A percentile compares a stretch with the other conserved stretches of the same genome.
Conservation (phyloP, 345 rosid species). For the Angophora floribunda region DNA sequence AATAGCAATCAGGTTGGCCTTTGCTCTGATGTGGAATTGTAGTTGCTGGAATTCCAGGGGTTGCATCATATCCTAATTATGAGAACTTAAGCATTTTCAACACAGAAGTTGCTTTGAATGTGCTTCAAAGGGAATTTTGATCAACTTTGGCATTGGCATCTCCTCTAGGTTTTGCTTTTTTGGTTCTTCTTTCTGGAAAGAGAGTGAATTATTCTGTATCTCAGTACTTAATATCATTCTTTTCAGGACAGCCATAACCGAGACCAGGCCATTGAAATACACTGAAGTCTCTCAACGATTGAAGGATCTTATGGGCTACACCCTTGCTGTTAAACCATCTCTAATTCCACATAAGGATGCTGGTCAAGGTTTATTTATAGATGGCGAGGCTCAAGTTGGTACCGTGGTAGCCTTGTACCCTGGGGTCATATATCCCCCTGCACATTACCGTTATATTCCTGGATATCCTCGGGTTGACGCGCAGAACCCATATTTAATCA, state of each 20-base stretch:
- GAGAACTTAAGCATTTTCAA: not conserved
- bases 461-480: conserved; percentile 69
- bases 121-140: not conserved
- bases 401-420: conserved; percentile 79
- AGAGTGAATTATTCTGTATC: not conserved
- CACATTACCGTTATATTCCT: conserved; percentile 68
- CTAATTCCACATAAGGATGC: conserved; percentile 66
- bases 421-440: conserved; percentile 68
- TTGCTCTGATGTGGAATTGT: not conserved
- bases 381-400: conserved; percentile 77
- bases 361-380: conserved; percentile 64
- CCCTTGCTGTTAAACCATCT: conserved; percentile 55
- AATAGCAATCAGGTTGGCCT: not conserved
- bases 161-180: not conserved
- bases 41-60: not conserved
- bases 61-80: not conserved
- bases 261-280: conserved; percentile 48
- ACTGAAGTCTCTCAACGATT: conserved; percentile 46
- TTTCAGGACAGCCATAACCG: conserved; percentile 68
- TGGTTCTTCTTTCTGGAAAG: not conserved
- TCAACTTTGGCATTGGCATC: not conserved
- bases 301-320: conserved; percentile 60
- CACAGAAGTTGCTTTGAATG: not conserved
- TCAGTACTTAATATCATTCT: conserved; percentile 35
- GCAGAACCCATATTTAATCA: conserved; percentile 65